Percentiles rank a stretch among this genome's conserved stretches.
Evolutionary conservation across 2,329 filamentous ascomycete species (phyloP).

Genomic region (Tolypocladium amazonense): DNA sequence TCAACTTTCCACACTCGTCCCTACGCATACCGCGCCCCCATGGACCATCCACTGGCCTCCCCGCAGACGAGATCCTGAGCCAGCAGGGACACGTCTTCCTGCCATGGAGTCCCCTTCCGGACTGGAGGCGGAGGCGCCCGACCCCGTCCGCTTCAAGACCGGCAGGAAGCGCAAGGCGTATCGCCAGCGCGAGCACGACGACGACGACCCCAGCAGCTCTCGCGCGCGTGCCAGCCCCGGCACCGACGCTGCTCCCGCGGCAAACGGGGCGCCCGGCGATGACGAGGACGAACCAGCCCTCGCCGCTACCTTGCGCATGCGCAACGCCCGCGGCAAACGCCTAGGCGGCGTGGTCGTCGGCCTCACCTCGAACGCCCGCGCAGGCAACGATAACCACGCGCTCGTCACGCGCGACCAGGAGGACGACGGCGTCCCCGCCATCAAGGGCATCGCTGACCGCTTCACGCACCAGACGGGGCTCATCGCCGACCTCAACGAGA

Average conservation of each 20-base stretch:
- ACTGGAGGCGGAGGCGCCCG: background rate
- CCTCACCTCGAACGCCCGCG: constrained; percentile 30
- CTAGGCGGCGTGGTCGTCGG: constrained; percentile 39
- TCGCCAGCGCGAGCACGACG: constrained; percentile 35
- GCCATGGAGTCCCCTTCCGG: constrained; percentile 9
- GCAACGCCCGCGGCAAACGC: constrained; percentile 39
- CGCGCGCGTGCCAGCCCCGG: background rate
- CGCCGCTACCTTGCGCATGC: constrained; percentile 39
- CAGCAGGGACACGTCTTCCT: background rate
- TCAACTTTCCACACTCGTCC: background rate
- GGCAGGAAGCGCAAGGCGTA: constrained; percentile 51
- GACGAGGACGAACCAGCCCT: constrained; percentile 23
- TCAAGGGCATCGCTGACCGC: constrained; percentile 28
- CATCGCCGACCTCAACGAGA: constrained; percentile 54
- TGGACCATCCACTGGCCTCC: background rate
- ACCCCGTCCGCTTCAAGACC: constrained; percentile 40
- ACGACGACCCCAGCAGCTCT: constrained; percentile 2
- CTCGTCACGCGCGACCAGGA: constrained; percentile 24
- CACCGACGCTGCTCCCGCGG: background rate
- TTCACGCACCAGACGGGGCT: constrained; percentile 66
- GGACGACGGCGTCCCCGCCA: constrained; percentile 17
- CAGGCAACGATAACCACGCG: constrained; percentile 1
- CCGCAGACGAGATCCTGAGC: background rate
- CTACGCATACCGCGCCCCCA: background rate
- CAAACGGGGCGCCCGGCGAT: background rate